Percentiles rank a stretch among this genome's conserved stretches.
Conservation (phyloP, 352 stramenopile genomes). For the Globisporangium irregulare region DNA sequence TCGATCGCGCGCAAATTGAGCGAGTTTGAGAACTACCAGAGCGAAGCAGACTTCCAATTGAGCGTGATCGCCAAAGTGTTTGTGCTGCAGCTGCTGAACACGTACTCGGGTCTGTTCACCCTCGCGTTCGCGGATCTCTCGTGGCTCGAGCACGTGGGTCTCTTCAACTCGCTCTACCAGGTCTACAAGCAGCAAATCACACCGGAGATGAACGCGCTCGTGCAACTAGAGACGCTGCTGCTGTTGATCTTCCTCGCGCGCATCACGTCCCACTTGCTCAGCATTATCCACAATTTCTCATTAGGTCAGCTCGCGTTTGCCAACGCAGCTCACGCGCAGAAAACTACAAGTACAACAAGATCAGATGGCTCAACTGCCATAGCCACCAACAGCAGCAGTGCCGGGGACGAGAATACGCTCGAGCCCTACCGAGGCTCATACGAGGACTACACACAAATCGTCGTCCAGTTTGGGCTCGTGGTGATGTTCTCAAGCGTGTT, state of each 20-base stretch:
- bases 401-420: constrained; percentile 20
- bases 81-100: constrained; percentile 35
- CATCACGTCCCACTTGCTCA: constrained; percentile 21
- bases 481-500: constrained; percentile 43
- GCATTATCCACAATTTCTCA: constrained; percentile 12
- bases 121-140: constrained; percentile 24
- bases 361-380: neutral
- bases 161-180: neutral
- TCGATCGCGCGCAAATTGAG: constrained; percentile 26
- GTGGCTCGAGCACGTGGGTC: neutral
- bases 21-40: constrained; percentile 33
- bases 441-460: constrained; percentile 40
- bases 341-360: neutral
- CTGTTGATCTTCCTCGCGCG: constrained; percentile 32
- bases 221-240: constrained; percentile 45
- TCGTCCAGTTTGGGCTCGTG: constrained; percentile 44
- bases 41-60: constrained; percentile 22
- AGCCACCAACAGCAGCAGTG: neutral
- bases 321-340: neutral
- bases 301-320: neutral
- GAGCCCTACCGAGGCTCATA: constrained; percentile 27
- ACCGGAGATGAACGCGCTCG: constrained; percentile 22
- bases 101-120: constrained; percentile 33
- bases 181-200: constrained; percentile 21
- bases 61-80: constrained; percentile 44